These are phyloP conservation scores for Candida multigemmis DNA, from an alignment of 805 yeast genomes.

Conservation along the genomic window DNA sequence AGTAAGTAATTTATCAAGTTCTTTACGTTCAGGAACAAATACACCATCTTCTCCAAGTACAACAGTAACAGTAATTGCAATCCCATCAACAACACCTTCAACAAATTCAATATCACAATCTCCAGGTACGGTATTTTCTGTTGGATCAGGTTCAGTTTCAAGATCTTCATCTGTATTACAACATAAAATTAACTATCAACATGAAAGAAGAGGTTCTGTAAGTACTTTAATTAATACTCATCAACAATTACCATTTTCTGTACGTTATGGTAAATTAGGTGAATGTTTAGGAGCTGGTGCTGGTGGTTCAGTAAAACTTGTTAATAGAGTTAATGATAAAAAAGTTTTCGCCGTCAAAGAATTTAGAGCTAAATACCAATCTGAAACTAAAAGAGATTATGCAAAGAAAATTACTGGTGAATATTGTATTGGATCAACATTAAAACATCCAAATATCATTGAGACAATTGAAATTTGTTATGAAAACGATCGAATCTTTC, in stretches of 20 bases:
- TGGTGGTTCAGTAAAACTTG: conserved; percentile 75
- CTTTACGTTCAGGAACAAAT: conserved; percentile 11
- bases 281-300: conserved; percentile 79
- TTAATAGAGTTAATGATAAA: conserved; percentile 60
- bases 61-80: no score
- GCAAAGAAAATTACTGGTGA: conserved; percentile 87
- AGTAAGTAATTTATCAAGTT: conserved; percentile 13
- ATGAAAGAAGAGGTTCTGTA: conserved; percentile 29
- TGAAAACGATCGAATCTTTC: conserved; percentile 63
- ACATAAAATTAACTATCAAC: conserved; percentile 17
- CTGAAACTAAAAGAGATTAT: conserved; percentile 66
- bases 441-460: conserved; percentile 74
- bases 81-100: conserved; percentile 9
- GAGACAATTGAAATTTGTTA: conserved; percentile 70
- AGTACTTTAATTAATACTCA: conserved; percentile 14
- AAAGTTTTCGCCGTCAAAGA: conserved; percentile 78
- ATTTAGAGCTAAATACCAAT: conserved; percentile 62
- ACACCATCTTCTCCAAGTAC: no score
- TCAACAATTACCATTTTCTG: conserved; percentile 21
- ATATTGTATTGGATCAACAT: conserved; percentile 75
- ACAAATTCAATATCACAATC: conserved; percentile 29
- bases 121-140: conserved; percentile 12
- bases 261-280: conserved; percentile 66
- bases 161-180: conserved; percentile 22
- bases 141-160: conserved; percentile 15